Percentiles rank a stretch among this genome's conserved stretches.
Evolutionary conservation across 2,329 filamentous ascomycete species (phyloP).

Genomic region (Arthrobotrys megalospora): DNA sequence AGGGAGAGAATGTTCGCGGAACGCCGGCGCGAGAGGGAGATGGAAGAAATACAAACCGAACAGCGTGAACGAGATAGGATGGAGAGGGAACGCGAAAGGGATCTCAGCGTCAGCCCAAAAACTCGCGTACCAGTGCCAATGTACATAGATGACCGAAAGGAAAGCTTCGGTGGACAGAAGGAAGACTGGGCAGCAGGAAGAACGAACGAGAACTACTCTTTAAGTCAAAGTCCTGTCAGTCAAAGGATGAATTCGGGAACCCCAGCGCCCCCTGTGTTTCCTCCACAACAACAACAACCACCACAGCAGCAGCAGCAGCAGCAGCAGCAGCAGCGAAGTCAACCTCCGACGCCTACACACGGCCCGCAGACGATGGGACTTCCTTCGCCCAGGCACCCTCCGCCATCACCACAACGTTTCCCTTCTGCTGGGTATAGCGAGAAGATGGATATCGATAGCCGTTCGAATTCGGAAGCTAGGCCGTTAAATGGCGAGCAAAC

Average conservation of each 20-base stretch:
- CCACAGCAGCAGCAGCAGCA: constrained; percentile 19
- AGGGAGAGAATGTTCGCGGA: constrained; percentile 59
- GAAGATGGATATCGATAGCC: constrained; percentile 58
- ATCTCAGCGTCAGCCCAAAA: constrained; percentile 84
- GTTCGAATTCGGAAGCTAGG: constrained; percentile 50
- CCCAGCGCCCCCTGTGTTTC: constrained; percentile 35
- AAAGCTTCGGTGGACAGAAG: constrained; percentile 44
- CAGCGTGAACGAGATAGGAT: constrained; percentile 54
- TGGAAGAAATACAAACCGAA: constrained; percentile 55
- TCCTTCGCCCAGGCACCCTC: constrained; percentile 49
- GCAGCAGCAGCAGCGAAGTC: constrained; percentile 37
- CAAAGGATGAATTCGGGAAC: constrained; percentile 54
- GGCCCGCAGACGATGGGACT: constrained; percentile 40
- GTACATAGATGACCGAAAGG: constrained; percentile 60
- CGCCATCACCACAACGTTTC: constrained; percentile 54
- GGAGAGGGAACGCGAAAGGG: constrained; percentile 71
- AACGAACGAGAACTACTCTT: constrained; percentile 48
- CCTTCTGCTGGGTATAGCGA: constrained; percentile 43
- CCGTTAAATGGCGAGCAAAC: constrained; percentile 45
- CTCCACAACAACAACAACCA: constrained; percentile 23
- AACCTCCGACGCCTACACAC: constrained; percentile 49
- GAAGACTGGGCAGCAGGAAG: constrained; percentile 53
- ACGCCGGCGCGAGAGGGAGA: constrained; percentile 46
- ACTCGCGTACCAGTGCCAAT: constrained; percentile 73
- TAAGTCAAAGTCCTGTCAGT: constrained; percentile 49